A percentile compares a stretch with the other conserved stretches of the same genome.
Evolutionary conservation across 148 eudicot genomes (phyloP).

Genomic region (Cornus florida): DNA sequence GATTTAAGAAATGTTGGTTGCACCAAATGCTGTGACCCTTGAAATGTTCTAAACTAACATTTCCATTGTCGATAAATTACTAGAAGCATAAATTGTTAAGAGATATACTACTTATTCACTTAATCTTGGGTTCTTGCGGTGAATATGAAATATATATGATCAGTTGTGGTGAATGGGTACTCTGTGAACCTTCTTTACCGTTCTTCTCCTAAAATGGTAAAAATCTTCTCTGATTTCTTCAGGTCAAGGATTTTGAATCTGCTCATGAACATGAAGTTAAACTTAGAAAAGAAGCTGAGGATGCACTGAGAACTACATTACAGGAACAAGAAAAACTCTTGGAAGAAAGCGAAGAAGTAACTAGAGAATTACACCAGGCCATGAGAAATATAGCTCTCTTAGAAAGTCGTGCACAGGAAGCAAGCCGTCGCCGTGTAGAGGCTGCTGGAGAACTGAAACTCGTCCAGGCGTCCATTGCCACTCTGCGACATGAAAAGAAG

Average conservation of each 20-base stretch:
- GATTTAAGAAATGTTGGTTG: background rate
- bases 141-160: background rate
- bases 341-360: conserved; percentile 45
- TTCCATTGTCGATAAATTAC: background rate
- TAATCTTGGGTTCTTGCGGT: background rate
- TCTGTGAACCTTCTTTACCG: background rate
- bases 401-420: conserved; percentile 60
- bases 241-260: conserved; percentile 61
- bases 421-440: conserved; percentile 61
- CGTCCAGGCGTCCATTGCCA: conserved; percentile 51
- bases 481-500: conserved; percentile 55
- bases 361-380: conserved; percentile 54
- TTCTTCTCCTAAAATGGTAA: background rate
- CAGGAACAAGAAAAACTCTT: conserved; percentile 60
- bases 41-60: background rate
- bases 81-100: background rate
- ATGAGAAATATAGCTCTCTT: conserved; percentile 69
- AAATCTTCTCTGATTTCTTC: conserved; percentile 9
- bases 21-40: background rate
- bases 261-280: conserved; percentile 42
- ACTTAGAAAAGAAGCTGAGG: conserved; percentile 58
- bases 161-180: background rate
- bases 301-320: conserved; percentile 40
- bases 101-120: background rate
- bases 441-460: conserved; percentile 60